phyloP scores from a whole-genome alignment of 2,329 filamentous ascomycete genomes.

The Thelonectria discophora region DNA sequence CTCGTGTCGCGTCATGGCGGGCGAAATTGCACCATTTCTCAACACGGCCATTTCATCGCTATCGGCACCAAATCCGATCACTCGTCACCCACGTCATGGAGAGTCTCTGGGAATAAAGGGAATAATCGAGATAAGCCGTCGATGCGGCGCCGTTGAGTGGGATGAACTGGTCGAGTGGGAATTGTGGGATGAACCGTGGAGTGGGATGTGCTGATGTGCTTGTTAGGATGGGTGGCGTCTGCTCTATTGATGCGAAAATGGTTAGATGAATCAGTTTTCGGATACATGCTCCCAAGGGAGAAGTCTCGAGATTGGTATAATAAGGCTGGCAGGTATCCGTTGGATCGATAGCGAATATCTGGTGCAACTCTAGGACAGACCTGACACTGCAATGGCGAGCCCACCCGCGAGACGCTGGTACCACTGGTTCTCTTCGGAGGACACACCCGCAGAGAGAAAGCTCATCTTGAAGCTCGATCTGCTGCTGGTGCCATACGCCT shows the following conservation, averaged over 20 bases:
- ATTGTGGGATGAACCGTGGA: conserved; percentile 2
- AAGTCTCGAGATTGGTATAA: not conserved
- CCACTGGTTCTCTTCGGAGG: conserved; percentile 59
- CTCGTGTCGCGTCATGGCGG: conserved; percentile 7
- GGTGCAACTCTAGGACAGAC: not conserved
- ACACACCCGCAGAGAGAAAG: conserved; percentile 48
- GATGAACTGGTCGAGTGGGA: not conserved
- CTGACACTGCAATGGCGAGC: conserved; percentile 15
- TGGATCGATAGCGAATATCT: not conserved
- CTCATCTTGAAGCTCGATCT: conserved; percentile 66
- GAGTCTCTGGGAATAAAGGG: not conserved
- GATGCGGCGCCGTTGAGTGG: conserved; percentile 1
- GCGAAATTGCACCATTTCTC: conserved; percentile 15
- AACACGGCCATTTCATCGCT: not conserved
- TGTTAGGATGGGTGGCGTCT: conserved; percentile 15
- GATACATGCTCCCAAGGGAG: not conserved
- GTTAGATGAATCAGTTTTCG: not conserved
- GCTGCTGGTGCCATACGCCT: conserved; percentile 61
- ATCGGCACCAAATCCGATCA: not conserved
- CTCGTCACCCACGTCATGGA: not conserved
- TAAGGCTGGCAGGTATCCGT: not conserved
- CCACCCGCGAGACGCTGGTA: conserved; percentile 27
- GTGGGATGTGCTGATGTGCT: conserved; percentile 16
- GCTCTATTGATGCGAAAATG: conserved; percentile 1
- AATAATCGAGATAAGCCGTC: not conserved